Base-by-base conservation (phyloP, 2,329 filamentous ascomycete genomes). In the Sclerotinia glacialis region DNA sequence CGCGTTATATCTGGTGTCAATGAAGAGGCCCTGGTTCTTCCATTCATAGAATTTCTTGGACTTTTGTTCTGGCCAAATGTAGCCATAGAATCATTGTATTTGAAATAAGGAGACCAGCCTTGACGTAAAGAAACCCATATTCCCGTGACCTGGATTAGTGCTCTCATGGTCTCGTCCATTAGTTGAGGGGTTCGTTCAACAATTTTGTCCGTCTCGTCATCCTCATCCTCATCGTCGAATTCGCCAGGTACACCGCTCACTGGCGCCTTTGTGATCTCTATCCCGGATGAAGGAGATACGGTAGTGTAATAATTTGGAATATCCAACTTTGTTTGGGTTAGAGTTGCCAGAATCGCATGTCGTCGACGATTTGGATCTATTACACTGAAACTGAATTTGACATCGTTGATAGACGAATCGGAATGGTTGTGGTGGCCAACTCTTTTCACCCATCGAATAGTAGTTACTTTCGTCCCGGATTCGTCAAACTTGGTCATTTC, bases 321-420 rank as follows among this genome's bases (percentile, higher is more conserved):
- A 60, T 91, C 87, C 40, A 94, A 83, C 16, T 83, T 85, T 5
- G 82, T 81, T 16, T 83, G 82, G 4, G 85, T 88, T 54, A 94
- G 80, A 2, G 83, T 86, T 0, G 89, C 91, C 78, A 93, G 84
- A 73, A 93, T 85, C 5, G 91, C 90, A 74, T 94, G 91, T 16
- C 88, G 85, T 44, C 89, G 82, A 11, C 84, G 85, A 56, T 84
- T 83, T 0, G 89, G 85, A 71, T 90, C 86, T 72, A 94, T 87
- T 69, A 92, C 86, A 78, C 89, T 92, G 75, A 94, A 94, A 11
- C 86, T 91, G 79, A 88, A 93, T 74, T 86, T 87, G 67, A 78
- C 79, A 56, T 85, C 84, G 50, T 71, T 56, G 71, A 70, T 61
- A 72, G 67, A 46, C 11, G 34, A 50, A 49, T 74, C 71, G 16